These are phyloP conservation scores for Entomortierella beljakovae DNA, from an alignment of 192 early-diverging fungal genomes.

Conservation along the genomic window DNA sequence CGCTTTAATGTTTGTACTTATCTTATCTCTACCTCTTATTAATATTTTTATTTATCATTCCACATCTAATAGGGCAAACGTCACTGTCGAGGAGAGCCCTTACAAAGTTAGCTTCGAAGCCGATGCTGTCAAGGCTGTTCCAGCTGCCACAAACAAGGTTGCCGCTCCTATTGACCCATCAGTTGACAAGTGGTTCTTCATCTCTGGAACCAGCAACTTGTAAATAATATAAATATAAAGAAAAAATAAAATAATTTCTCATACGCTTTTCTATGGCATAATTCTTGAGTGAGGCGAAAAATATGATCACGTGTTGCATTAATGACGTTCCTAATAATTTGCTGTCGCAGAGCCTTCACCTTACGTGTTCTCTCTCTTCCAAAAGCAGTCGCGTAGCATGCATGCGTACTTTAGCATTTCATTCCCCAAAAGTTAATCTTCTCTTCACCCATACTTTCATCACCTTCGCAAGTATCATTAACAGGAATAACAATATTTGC, in stretches of 20 bases:
- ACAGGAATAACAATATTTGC: not conserved
- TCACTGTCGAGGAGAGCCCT: slow-evolving; percentile 77
- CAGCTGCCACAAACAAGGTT: slow-evolving; percentile 67
- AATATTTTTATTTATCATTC: not conserved
- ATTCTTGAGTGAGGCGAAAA: too few species aligned
- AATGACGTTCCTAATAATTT: not conserved
- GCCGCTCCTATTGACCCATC: slow-evolving; percentile 83
- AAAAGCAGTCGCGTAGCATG: slow-evolving; percentile 9
- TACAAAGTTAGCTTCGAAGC: slow-evolving; percentile 71
- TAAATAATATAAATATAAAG: slow-evolving; percentile 33
- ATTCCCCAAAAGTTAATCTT: not conserved
- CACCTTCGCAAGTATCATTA: not conserved
- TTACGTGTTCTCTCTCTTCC: slow-evolving; percentile 16
- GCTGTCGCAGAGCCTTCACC: slow-evolving; percentile 14
- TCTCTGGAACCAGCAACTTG: slow-evolving; percentile 80
- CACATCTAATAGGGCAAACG: slow-evolving; percentile 72
- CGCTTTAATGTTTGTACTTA: not conserved
- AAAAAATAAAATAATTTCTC: not conserved
- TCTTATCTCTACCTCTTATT: not conserved
- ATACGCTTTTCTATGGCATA: not conserved
- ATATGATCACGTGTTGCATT: not conserved
- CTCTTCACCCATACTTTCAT: not conserved
- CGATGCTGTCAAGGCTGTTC: slow-evolving; percentile 67
- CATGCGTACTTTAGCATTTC: not conserved
- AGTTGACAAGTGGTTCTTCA: slow-evolving; percentile 99